phyloP scores from a whole-genome alignment of 1,284 basidiomycete genomes.

The Apiotrichum veenhuisii region DNA sequence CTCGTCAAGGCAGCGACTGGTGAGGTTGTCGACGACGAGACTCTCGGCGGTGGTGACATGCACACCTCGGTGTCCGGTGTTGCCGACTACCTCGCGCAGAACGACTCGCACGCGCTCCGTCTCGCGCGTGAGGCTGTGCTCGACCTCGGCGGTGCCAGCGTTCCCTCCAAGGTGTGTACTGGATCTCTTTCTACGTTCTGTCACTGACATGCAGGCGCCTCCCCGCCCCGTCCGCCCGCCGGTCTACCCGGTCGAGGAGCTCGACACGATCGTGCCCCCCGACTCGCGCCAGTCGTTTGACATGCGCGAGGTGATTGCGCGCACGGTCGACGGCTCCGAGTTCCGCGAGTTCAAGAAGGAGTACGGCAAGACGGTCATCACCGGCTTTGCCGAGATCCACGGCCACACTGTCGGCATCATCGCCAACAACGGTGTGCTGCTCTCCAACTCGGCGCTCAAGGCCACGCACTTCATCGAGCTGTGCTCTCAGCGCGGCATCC shows the following conservation, averaged over 20 bases:
- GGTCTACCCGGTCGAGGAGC: conserved; percentile 71
- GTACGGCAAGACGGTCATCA: conserved; percentile 85
- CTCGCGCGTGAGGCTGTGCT: conserved; percentile 77
- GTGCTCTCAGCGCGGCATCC: conserved; percentile 85
- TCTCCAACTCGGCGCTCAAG: conserved; percentile 88
- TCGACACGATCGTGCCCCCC: conserved; percentile 87
- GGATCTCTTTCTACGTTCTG: not conserved
- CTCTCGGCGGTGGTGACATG: conserved; percentile 77
- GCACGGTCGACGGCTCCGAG: conserved; percentile 83
- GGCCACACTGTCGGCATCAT: conserved; percentile 81
- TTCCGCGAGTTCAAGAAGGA: conserved; percentile 96
- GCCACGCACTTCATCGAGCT: conserved; percentile 93
- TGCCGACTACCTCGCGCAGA: conserved; percentile 82
- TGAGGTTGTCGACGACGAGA: conserved; percentile 88
- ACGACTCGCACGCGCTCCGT: conserved; percentile 82
- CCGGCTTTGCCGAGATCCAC: conserved; percentile 86
- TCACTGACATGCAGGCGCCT: not conserved
- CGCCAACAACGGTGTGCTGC: conserved; percentile 90
- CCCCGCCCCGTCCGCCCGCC: conserved; percentile 52
- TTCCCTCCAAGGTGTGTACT: conserved; percentile 1
- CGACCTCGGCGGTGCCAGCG: conserved; percentile 60
- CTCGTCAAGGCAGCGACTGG: conserved; percentile 93
- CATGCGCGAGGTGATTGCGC: conserved; percentile 87
- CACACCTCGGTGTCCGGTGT: conserved; percentile 91
- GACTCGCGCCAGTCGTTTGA: conserved; percentile 84